Conservation (phyloP, 805 yeast genomes). For the Naumovozyma castellii region DNA sequence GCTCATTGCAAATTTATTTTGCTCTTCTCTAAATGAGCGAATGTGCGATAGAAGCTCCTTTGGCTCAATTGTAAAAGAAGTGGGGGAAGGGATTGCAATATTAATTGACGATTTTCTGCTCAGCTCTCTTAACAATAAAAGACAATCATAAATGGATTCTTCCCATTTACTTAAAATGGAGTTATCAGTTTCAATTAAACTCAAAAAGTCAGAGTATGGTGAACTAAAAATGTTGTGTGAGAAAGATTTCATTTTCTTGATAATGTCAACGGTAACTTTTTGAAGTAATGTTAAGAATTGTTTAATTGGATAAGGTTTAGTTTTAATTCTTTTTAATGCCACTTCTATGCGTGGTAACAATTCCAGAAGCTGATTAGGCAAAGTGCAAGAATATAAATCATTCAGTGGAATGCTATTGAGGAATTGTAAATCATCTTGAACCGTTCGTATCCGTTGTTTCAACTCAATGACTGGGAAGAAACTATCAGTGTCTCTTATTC, state of each 20-base stretch:
- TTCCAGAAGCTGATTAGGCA: constrained; percentile 36
- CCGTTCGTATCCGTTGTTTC: constrained; percentile 20
- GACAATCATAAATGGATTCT: background rate
- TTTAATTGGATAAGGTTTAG: constrained; percentile 51
- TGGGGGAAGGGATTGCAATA: background rate
- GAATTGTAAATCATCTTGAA: constrained; percentile 51
- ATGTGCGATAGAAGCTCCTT: constrained; percentile 2
- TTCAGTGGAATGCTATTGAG: constrained; percentile 63
- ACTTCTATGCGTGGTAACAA: constrained; percentile 42
- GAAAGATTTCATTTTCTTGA: constrained; percentile 34
- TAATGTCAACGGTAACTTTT: constrained; percentile 50
- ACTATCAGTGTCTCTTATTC: constrained; percentile 56
- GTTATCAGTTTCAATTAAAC: constrained; percentile 10
- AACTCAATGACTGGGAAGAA: constrained; percentile 35
- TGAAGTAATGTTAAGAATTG: constrained; percentile 61
- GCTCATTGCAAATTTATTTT: constrained; percentile 39
- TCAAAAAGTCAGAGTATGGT: background rate
- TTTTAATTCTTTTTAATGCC: constrained; percentile 55
- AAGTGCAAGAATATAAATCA: constrained; percentile 41
- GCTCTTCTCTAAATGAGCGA: constrained; percentile 39
- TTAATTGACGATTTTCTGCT: background rate
- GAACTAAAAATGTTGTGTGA: constrained; percentile 36
- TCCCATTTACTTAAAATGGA: constrained; percentile 44
- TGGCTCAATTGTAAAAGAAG: constrained; percentile 35
- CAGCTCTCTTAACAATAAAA: background rate